These are phyloP conservation scores for Penicillium cinerascens DNA, from an alignment of 495 filamentous ascomycete genomes.

Conservation along the genomic window DNA sequence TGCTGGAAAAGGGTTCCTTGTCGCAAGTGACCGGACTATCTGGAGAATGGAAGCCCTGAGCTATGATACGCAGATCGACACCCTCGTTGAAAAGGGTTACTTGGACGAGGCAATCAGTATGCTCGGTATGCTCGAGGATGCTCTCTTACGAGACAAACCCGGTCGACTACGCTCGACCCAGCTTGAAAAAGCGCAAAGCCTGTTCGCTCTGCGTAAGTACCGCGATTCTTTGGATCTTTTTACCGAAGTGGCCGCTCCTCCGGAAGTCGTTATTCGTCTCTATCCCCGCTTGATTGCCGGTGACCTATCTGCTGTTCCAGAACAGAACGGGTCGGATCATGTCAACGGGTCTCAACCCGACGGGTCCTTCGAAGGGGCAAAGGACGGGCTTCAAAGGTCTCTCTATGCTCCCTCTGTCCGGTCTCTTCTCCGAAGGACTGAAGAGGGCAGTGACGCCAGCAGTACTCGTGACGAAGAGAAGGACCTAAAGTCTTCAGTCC, in stretches of 20 bases:
- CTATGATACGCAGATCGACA: conserved; percentile 87
- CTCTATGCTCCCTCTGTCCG: conserved; percentile 54
- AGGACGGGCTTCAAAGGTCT: conserved; percentile 15
- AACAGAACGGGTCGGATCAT: conserved; percentile 39
- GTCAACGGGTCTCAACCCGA: conserved; percentile 29
- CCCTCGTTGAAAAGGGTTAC: conserved; percentile 69
- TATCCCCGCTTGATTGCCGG: conserved; percentile 85
- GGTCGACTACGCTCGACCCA: conserved; percentile 76
- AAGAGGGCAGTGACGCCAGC: conserved; percentile 44
- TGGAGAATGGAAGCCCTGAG: conserved; percentile 96
- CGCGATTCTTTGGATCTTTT: conserved; percentile 88
- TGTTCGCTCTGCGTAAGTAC: conserved; percentile 82
- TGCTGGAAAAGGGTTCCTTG: conserved; percentile 90
- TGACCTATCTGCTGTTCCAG: conserved; percentile 58
- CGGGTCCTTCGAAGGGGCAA: conserved; percentile 21
- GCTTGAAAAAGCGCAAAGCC: conserved; percentile 80
- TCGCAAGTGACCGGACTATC: conserved; percentile 79
- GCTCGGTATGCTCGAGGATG: conserved; percentile 85
- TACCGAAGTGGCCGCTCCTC: conserved; percentile 81
- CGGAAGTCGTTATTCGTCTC: conserved; percentile 80
- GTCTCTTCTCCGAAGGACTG: conserved; percentile 47
- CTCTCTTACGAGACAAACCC: conserved; percentile 77
- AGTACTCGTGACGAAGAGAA: conserved; percentile 51
- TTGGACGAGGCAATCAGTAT: conserved; percentile 93
- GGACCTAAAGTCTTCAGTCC: conserved; percentile 74